Evolutionary conservation across 192 early-diverging fungal species (phyloP).

Genomic region (Glomus cerebriforme): DNA sequence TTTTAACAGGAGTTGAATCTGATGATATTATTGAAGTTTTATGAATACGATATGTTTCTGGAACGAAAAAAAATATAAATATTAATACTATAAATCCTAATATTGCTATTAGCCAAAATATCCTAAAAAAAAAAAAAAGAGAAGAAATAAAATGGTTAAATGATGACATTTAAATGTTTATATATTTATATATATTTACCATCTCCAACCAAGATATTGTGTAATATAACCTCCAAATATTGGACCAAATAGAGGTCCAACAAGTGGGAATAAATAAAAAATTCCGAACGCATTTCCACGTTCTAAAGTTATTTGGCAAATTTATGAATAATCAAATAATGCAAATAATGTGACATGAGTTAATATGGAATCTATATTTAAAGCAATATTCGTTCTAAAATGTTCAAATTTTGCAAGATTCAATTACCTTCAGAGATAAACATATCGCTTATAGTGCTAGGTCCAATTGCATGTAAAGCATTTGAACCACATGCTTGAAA

Average conservation of each 20-base stretch:
- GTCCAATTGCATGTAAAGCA: constrained; percentile 41
- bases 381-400: too few relatives aligned
- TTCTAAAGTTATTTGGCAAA: constrained; percentile 20
- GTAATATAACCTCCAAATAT: constrained; percentile 37
- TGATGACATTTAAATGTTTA: too few relatives aligned
- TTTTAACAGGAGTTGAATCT: not conserved
- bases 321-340: not conserved
- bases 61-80: constrained; percentile 13
- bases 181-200: not conserved
- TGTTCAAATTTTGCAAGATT: too few relatives aligned
- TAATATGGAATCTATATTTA: too few relatives aligned
- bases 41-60: constrained; percentile 15
- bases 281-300: constrained; percentile 47
- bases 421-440: constrained; percentile 16
- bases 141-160: too few relatives aligned
- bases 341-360: too few relatives aligned
- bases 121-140: constrained; percentile 3
- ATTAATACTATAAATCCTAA: constrained; percentile 18
- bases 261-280: constrained; percentile 37
- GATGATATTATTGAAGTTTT: not conserved
- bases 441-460: constrained; percentile 42
- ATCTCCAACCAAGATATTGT: constrained; percentile 24
- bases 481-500: constrained; percentile 43
- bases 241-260: constrained; percentile 44
- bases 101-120: constrained; percentile 46